Conservation (phyloP, 2,329 filamentous ascomycete genomes). For the Drechslerella stenobrocha region DNA sequence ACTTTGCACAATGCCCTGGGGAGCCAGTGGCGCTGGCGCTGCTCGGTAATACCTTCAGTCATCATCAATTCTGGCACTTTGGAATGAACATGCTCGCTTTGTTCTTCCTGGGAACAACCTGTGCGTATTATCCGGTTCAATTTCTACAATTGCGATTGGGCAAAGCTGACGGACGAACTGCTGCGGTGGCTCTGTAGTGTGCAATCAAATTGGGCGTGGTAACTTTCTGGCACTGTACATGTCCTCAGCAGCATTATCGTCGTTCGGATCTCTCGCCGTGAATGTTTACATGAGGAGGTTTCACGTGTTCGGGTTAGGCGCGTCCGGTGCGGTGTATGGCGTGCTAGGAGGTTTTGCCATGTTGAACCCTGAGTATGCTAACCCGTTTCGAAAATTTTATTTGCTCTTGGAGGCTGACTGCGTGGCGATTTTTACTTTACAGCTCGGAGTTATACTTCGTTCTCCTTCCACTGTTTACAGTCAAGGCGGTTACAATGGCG, state of each 20-base stretch:
- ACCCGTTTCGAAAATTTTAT: conserved; percentile 58
- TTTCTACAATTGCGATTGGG: not conserved
- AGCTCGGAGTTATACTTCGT: conserved; percentile 61
- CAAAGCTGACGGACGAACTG: conserved; percentile 3
- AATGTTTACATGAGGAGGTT: conserved; percentile 57
- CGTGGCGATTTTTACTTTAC: conserved; percentile 62
- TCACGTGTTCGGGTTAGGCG: conserved; percentile 64
- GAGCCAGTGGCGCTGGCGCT: conserved; percentile 67
- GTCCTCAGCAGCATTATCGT: conserved; percentile 63
- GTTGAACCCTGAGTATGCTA: conserved; percentile 50
- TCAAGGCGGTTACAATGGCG: conserved; percentile 60
- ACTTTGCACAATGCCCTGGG: conserved; percentile 68
- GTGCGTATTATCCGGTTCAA: conserved; percentile 43
- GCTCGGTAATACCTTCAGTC: conserved; percentile 70
- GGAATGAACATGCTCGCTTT: conserved; percentile 68
- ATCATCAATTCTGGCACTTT: conserved; percentile 67
- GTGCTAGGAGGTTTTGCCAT: conserved; percentile 62
- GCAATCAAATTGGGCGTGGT: conserved; percentile 71
- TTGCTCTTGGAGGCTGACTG: conserved; percentile 65
- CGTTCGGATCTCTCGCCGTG: conserved; percentile 62
- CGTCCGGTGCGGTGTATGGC: conserved; percentile 68
- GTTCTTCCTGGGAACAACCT: conserved; percentile 67
- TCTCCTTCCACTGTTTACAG: conserved; percentile 58
- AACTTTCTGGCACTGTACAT: conserved; percentile 71
- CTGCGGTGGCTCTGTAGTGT: conserved; percentile 56